Evolutionary conservation across 2,329 filamentous ascomycete genomes (phyloP).

Genomic region (Penicillium freii): DNA sequence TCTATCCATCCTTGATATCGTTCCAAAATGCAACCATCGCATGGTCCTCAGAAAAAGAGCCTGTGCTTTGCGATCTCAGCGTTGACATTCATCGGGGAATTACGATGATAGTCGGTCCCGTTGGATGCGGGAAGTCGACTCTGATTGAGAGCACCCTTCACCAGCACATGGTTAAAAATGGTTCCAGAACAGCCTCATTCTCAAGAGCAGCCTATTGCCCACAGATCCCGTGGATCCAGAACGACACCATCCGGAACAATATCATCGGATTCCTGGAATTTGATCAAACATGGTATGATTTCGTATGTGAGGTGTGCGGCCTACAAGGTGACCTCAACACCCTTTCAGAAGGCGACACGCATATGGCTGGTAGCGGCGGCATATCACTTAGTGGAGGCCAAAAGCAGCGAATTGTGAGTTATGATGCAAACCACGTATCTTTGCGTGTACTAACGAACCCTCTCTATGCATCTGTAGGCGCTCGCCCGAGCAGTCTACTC

Average conservation of each 20-base stretch:
- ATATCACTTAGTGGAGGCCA: constrained; percentile 46
- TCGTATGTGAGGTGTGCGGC: constrained; percentile 21
- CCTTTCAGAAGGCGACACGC: constrained; percentile 30
- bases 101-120: constrained; percentile 10
- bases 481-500: constrained; percentile 13
- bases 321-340: constrained; percentile 25
- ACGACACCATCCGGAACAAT: constrained; percentile 74
- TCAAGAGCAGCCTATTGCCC: constrained; percentile 55
- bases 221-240: constrained; percentile 89
- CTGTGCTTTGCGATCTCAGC: neutral
- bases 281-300: constrained; percentile 21
- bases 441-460: neutral
- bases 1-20: neutral
- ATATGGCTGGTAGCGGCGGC: constrained; percentile 44
- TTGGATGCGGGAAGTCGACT: constrained; percentile 16
- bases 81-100: neutral
- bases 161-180: neutral
- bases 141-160: constrained; percentile 6
- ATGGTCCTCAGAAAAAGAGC: neutral
- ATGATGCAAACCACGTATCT: neutral
- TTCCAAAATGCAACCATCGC: neutral
- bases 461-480: neutral
- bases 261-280: constrained; percentile 70
- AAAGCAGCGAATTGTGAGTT: constrained; percentile 33
- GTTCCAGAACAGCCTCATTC: neutral